phyloP scores from a whole-genome alignment of 73 alveolate genomes.

The Uronychia setigera region DNA sequence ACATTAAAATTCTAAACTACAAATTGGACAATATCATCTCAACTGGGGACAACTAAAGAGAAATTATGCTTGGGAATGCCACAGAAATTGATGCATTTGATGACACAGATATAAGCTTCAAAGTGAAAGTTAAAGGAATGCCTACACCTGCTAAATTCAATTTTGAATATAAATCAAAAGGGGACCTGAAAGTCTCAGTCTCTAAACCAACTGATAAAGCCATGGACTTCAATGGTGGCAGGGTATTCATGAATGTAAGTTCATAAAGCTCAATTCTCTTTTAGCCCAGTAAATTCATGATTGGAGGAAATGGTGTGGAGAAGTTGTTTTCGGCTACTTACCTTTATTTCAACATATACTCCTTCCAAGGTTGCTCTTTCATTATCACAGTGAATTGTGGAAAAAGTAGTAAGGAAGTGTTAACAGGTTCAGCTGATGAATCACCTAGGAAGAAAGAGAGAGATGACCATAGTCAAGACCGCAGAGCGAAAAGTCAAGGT shows the following conservation, averaged over 20 bases:
- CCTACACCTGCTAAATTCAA: not conserved
- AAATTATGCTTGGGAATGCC: not conserved
- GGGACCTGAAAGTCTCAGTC: not conserved
- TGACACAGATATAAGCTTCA: not conserved
- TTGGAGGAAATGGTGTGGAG: not conserved
- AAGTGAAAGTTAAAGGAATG: not conserved
- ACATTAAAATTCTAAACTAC: conserved; percentile 5
- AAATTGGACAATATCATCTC: conserved; percentile 4
- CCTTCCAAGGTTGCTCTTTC: not conserved
- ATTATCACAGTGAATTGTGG: not conserved
- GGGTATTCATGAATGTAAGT: no score
- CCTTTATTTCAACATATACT: not conserved
- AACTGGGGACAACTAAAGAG: not conserved
- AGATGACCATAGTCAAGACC: not conserved
- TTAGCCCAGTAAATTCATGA: not conserved
- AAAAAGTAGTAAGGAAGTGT: not conserved
- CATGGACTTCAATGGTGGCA: not conserved
- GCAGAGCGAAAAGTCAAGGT: not conserved
- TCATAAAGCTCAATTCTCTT: no score
- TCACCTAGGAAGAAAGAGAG: not conserved
- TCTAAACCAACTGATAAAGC: not conserved
- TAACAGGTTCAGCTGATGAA: not conserved
- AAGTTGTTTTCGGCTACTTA: not conserved
- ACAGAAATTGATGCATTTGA: conserved; percentile 5
- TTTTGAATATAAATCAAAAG: not conserved